Evolutionary conservation across 2,329 filamentous ascomycete genomes (phyloP), one percentile per base, ranked within the genome.

Genomic region (Alternaria infectoria): DNA sequence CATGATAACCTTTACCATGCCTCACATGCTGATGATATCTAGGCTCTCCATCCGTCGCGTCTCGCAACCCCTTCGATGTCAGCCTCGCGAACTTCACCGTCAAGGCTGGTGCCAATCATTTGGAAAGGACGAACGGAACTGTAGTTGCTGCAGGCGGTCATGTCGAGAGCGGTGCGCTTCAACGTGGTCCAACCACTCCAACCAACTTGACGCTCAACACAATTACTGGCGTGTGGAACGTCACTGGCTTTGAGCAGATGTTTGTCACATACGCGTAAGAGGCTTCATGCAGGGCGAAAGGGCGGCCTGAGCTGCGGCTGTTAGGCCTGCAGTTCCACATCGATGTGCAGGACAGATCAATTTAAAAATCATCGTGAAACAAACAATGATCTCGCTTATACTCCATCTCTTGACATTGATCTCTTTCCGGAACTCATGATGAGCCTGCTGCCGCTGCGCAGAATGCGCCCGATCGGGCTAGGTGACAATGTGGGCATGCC

Each of bases 31-130:
- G 5, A 66, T 30, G 1, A 9, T 11, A 12, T 30, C 19, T n/a
- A 76, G 73, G 73, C 21, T 76, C 71, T 45, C 89, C 89, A 1
- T 88, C 85, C 2, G 83, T 90, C 6, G 79, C 85, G 36, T 85
- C 80, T 8, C 83, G 87, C 28, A 91, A 90, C 69, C 80, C 84
- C 0, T 86, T 87, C 70, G 90, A 92, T 71, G 83, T 92, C 52
- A 84, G 86, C 6, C 79, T 92, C 6, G 90, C 89, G 2, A 91
- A 90, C 76, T 92, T 92, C 73, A 90, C 89, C 0, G 88, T 92
- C 26, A 75, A 84, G 62, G 83, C 79, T 17, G 88, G 88, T 1
- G 87, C 84, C 50, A 91, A 91, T 68, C 83, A 82, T 65, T 72
- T 91, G 32, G 70, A 81, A 57, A 74, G 86, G 11, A 81, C 80